These are phyloP conservation scores for Scleroderma citrinum DNA, from an alignment of 768 basidiomycete species.

Conservation along the genomic window DNA sequence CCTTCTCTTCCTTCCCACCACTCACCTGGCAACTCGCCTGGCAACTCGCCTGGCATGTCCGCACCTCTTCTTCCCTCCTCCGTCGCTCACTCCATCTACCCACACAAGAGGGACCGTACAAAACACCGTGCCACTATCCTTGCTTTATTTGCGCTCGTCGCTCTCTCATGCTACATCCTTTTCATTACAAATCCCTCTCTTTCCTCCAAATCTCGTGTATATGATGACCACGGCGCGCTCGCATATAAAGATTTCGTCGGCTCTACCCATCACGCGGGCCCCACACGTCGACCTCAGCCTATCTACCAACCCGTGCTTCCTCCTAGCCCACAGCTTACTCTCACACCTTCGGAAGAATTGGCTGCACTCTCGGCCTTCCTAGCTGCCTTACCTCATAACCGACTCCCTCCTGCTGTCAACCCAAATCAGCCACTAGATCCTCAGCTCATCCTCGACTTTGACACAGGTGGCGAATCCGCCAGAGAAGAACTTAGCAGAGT, in stretches of 20 bases:
- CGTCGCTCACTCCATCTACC: slow-evolving; percentile 5
- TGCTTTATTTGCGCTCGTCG: slow-evolving; percentile 46
- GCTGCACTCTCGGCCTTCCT: slow-evolving; percentile 72
- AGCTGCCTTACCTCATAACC: slow-evolving; percentile 67
- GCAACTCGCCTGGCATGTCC: slow-evolving; percentile 29
- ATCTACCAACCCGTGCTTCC: slow-evolving; percentile 8
- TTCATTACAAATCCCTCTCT: slow-evolving; percentile 41
- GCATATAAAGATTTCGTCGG: slow-evolving; percentile 11
- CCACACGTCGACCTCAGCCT: slow-evolving; percentile 23
- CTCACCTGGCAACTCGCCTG: slow-evolving; percentile 25
- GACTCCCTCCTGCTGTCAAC: slow-evolving; percentile 62
- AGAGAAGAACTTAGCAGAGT: slow-evolving; percentile 53
- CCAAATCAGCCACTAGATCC: slow-evolving; percentile 67
- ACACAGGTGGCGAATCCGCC: slow-evolving; percentile 61
- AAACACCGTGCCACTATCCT: slow-evolving; percentile 51
- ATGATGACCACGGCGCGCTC: slow-evolving; percentile 30
- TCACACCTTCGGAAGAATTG: slow-evolving; percentile 57
- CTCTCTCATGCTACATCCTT: slow-evolving; percentile 51
- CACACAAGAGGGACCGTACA: slow-evolving; percentile 32
- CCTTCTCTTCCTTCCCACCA: slow-evolving; percentile 4
- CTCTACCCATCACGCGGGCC: neutral
- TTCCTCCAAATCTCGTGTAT: slow-evolving; percentile 7
- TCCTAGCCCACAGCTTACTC: slow-evolving; percentile 36
- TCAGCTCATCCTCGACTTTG: slow-evolving; percentile 77
- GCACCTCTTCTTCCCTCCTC: slow-evolving; percentile 19